These are phyloP conservation scores for Pisolithus microcarpus DNA, from an alignment of 768 basidiomycete genomes.

Conservation along the genomic window DNA sequence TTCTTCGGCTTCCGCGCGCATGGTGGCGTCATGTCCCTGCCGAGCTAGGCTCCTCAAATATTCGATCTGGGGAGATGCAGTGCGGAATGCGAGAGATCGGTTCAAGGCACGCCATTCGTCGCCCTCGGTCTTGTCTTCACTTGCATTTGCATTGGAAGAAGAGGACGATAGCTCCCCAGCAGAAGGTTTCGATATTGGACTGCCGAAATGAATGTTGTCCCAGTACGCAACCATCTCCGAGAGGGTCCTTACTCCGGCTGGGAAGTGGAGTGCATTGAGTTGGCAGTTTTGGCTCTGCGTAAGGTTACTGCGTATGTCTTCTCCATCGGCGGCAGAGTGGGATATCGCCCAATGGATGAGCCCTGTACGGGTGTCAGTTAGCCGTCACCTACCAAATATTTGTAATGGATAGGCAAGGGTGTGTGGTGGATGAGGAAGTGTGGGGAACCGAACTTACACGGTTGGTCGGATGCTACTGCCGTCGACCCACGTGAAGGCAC, in stretches of 20 bases:
- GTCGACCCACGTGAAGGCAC: constrained; percentile 34
- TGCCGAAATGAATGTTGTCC: constrained; percentile 26
- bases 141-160: neutral
- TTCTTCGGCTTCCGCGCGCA: constrained; percentile 30
- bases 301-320: constrained; percentile 32
- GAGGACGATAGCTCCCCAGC: too few species aligned
- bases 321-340: constrained; percentile 27
- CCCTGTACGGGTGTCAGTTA: constrained; percentile 37
- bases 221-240: constrained; percentile 25
- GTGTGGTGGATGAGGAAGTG: neutral
- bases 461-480: constrained; percentile 14
- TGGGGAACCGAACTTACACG: constrained; percentile 11
- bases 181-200: neutral
- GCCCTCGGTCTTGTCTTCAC: neutral
- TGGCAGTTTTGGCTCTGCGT: constrained; percentile 34
- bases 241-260: constrained; percentile 35
- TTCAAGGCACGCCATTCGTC: constrained; percentile 7
- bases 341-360: constrained; percentile 50
- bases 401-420: neutral
- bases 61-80: constrained; percentile 29
- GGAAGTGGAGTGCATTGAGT: constrained; percentile 40
- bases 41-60: constrained; percentile 41
- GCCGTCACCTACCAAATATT: neutral
- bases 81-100: constrained; percentile 28
- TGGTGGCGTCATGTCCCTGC: constrained; percentile 36